Conservation (phyloP, 768 basidiomycete genomes). For the Naganishia vishniacii region DNA sequence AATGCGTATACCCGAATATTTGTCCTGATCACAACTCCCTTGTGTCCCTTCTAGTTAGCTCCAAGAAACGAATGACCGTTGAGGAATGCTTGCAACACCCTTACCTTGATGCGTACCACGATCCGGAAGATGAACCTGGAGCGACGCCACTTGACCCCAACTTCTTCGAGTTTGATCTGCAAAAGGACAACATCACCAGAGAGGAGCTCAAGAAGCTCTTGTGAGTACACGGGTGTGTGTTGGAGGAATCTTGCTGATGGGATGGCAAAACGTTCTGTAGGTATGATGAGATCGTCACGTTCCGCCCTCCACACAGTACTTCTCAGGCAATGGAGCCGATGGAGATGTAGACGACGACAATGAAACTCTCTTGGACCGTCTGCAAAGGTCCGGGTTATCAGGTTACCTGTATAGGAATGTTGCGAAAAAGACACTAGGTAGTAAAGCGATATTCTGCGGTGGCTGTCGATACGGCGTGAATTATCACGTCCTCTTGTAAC, state of each 20-base stretch:
- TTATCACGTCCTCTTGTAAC: no score
- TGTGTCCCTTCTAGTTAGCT: constrained; percentile 58
- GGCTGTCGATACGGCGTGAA: no score
- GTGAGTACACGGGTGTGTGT: no score
- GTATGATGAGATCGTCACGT: constrained; percentile 84
- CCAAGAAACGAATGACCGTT: constrained; percentile 90
- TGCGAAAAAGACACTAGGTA: no score
- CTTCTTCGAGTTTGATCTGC: constrained; percentile 96
- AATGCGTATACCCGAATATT: background rate
- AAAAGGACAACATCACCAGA: constrained; percentile 91
- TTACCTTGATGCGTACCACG: constrained; percentile 90
- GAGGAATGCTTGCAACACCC: constrained; percentile 93
- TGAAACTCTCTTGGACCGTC: no score
- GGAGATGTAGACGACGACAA: background rate
- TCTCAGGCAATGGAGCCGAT: constrained; percentile 1
- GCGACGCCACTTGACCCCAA: constrained; percentile 91
- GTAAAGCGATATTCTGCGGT: no score
- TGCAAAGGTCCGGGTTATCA: constrained; percentile 1
- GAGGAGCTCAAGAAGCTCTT: constrained; percentile 73
- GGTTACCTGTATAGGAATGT: no score
- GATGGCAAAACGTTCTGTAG: constrained; percentile 46
- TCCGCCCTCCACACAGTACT: constrained; percentile 48
- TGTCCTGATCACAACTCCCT: background rate
- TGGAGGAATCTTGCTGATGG: no score
- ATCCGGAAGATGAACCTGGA: constrained; percentile 92